Base-by-base conservation (phyloP, 2,329 filamentous ascomycete genomes). In the Colletotrichum sp. region DNA sequence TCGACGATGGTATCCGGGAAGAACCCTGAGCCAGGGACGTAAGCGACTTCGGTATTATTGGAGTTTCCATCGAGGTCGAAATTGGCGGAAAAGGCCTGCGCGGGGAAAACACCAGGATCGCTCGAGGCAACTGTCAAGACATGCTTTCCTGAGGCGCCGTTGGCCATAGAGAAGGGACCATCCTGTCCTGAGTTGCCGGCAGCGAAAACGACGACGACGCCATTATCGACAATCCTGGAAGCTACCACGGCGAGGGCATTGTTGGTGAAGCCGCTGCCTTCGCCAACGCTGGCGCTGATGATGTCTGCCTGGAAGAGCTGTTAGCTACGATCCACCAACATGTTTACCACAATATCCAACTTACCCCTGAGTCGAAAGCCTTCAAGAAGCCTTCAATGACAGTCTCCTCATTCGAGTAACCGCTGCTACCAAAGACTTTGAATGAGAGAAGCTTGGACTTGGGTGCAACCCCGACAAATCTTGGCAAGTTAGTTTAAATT, bases 151-250 rank as follows among this genome's bases (percentile, higher is more conserved):
- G 85, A 84, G 4, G 87, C 82, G 6, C 86, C 87, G 8, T 82
- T 83, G 59, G 82, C 83, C 15, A 83, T 82, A 49, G 85, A 88
- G 80, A 91, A 90, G 0, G 89, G 85, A 0, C 89, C 89, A 16
- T 82, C 80, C 24, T 82, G 81, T 30, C 90, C 89, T 32, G 87
- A 85, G 71, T 91, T 91, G 21, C 90, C 89, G 8, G 87, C 88
- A 1, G 89, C 86, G 36, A 90, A 86, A 18, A 87, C 85, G 30
- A 90, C 85, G 10, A 89, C 86, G 2, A 90, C 83, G n/a, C 89
- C 89, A 26, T 85, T 81, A 16, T 87, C 84, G n/a, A 87, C 86
- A 32, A 88, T 81, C 4, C 85, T 82, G 21, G 82, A 85, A 7
- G 85, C 84, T 2, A 88, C 80, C 4, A 85, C 78, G 2, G 86